Conservation (phyloP, 1,284 basidiomycete genomes). For the Apiotrichum veenhuisii region DNA sequence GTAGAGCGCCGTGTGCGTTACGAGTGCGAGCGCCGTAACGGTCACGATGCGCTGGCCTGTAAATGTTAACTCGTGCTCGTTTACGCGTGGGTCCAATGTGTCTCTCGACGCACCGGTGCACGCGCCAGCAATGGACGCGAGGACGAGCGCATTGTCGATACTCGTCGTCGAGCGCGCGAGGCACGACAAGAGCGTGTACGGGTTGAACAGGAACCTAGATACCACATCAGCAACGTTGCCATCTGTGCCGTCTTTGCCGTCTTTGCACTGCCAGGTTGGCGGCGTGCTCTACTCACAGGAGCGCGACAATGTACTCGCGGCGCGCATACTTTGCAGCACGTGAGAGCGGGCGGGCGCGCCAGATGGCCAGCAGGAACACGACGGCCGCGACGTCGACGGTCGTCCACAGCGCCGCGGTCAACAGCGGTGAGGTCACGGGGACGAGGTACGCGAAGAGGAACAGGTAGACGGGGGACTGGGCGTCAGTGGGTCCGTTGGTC, state of each 20-base stretch:
- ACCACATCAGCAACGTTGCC: too few species aligned
- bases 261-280: too few species aligned
- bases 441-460: constrained; percentile 65
- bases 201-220: constrained; percentile 78
- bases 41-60: constrained; percentile 58
- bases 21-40: constrained; percentile 64
- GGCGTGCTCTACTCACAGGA: constrained; percentile 54
- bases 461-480: constrained; percentile 76
- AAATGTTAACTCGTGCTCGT: too few species aligned
- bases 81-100: too few species aligned
- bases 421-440: constrained; percentile 53
- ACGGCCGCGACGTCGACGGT: constrained; percentile 64
- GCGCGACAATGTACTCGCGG: constrained; percentile 51
- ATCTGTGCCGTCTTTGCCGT: too few species aligned
- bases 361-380: constrained; percentile 54
- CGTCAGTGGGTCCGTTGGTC: too few species aligned
- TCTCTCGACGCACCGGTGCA: constrained; percentile 63
- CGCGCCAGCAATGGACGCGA: constrained; percentile 69
- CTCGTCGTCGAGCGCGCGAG: constrained; percentile 74
- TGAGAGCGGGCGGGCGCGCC: constrained; percentile 4
- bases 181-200: constrained; percentile 74
- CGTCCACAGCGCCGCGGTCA: constrained; percentile 66
- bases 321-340: not conserved
- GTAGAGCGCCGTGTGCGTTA: constrained; percentile 67
- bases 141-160: constrained; percentile 68